Percentiles rank a stretch among this genome's conserved stretches.
Conservation (phyloP, 257 asterid species). For the Solanum lycopersicoides region DNA sequence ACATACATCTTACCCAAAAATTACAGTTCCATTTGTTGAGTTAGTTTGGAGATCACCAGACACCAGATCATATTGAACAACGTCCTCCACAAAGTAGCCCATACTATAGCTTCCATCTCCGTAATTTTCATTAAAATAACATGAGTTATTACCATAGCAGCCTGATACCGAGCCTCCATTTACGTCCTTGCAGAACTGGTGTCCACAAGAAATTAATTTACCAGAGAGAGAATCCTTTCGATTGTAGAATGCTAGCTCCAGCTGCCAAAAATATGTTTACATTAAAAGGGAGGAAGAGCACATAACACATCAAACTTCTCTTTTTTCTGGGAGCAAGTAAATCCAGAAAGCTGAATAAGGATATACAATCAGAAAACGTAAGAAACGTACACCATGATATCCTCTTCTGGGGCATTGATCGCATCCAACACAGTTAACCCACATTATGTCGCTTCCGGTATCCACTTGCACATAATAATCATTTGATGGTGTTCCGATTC, state of each 20-base stretch:
- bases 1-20: slow-evolving; percentile 69
- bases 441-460: slow-evolving; percentile 93
- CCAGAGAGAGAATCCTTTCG: slow-evolving; percentile 70
- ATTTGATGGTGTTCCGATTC: slow-evolving; percentile 91
- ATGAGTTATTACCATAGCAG: slow-evolving; percentile 62
- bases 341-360: not conserved
- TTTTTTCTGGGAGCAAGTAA: not conserved
- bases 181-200: slow-evolving; percentile 59
- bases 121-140: slow-evolving; percentile 78
- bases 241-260: slow-evolving; percentile 76
- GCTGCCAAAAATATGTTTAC: slow-evolving; percentile 41
- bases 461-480: slow-evolving; percentile 97
- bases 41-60: slow-evolving; percentile 93
- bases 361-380: not conserved
- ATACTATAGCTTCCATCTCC: slow-evolving; percentile 93
- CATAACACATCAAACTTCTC: not conserved
- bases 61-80: slow-evolving; percentile 82
- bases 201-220: slow-evolving; percentile 47
- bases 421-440: slow-evolving; percentile 96
- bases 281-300: slow-evolving; percentile 2
- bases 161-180: slow-evolving; percentile 42
- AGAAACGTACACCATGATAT: slow-evolving; percentile 77
- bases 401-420: slow-evolving; percentile 80
- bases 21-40: slow-evolving; percentile 84
- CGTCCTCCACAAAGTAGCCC: slow-evolving; percentile 92